These are phyloP conservation scores for Cerioporus squamosus DNA, from an alignment of 1,284 basidiomycete genomes.

Conservation along the genomic window DNA sequence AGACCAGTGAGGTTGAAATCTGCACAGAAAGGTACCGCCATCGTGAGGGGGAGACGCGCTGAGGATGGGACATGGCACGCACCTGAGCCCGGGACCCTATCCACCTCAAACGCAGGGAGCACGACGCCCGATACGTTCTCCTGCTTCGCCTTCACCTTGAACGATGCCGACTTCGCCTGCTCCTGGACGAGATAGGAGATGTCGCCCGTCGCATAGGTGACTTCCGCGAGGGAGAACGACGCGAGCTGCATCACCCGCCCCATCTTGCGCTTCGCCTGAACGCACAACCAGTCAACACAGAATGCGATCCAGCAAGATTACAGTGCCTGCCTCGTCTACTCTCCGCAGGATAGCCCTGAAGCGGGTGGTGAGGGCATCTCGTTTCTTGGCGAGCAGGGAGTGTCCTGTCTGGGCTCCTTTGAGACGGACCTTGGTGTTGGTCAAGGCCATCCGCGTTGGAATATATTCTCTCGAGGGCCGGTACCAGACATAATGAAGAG, in stretches of 20 bases:
- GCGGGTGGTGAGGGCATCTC: slow-evolving; percentile 92
- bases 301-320: too few relatives aligned
- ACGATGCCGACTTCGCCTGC: slow-evolving; percentile 89
- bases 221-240: slow-evolving; percentile 98
- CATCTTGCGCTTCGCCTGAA: slow-evolving; percentile 97
- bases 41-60: background rate
- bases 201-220: slow-evolving; percentile 96
- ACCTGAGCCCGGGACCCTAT: slow-evolving; percentile 84
- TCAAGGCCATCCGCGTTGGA: slow-evolving; percentile 94
- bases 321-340: slow-evolving; percentile 83
- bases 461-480: slow-evolving; percentile 89
- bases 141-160: slow-evolving; percentile 93
- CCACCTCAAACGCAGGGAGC: slow-evolving; percentile 94
- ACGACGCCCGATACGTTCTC: slow-evolving; percentile 99
- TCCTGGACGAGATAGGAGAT: slow-evolving; percentile 96
- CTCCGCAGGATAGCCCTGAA: slow-evolving; percentile 91
- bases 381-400: slow-evolving; percentile 95
- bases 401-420: slow-evolving; percentile 99
- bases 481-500: slow-evolving; percentile 76
- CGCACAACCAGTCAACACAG: background rate
- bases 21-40: slow-evolving; percentile 35
- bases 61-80: slow-evolving; percentile 28
- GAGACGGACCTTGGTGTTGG: slow-evolving; percentile 90
- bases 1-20: slow-evolving; percentile 99
- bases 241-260: slow-evolving; percentile 98